phyloP scores from a whole-genome alignment of 140 eudicot genomes.

The Erigeron philadelphicus region DNA sequence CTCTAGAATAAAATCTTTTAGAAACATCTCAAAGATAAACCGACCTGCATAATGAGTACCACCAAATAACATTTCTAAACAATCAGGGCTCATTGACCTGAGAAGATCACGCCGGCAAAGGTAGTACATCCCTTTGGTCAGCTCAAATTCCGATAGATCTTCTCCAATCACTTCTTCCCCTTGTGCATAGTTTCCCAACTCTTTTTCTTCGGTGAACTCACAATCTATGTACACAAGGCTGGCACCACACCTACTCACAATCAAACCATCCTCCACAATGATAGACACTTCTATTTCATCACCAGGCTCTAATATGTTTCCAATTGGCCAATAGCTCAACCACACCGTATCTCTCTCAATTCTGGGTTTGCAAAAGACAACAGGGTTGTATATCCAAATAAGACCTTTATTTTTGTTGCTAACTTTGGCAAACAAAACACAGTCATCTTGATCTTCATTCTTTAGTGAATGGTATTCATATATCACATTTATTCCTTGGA shows the following conservation, averaged over 20 bases:
- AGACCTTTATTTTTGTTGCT: slow-evolving; percentile 28
- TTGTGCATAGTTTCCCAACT: neutral
- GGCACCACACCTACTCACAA: slow-evolving; percentile 24
- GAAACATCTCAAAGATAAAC: slow-evolving; percentile 3
- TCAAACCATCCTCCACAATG: neutral
- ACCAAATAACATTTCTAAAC: slow-evolving; percentile 2
- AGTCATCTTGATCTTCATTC: slow-evolving; percentile 9
- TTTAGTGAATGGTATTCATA: neutral
- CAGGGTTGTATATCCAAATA: slow-evolving; percentile 31
- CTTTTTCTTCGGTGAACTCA: neutral
- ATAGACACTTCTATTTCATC: slow-evolving; percentile 26
- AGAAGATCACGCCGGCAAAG: slow-evolving; percentile 10
- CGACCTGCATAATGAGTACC: slow-evolving; percentile 8
- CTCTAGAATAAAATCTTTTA: neutral
- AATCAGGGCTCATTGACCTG: neutral
- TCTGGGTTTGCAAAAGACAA: slow-evolving; percentile 18
- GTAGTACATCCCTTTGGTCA: slow-evolving; percentile 11
- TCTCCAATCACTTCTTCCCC: slow-evolving; percentile 6
- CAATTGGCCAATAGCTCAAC: slow-evolving; percentile 35
- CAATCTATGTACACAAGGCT: slow-evolving; percentile 24
- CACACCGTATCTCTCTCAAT: slow-evolving; percentile 16
- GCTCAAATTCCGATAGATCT: slow-evolving; percentile 6
- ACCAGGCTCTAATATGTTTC: slow-evolving; percentile 13
- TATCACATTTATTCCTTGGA: slow-evolving; percentile 15
- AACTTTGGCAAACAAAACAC: slow-evolving; percentile 4